Evolutionary conservation across 176 grass and related monocot genomes (phyloP).

Genomic region (Musa troglodytarum): DNA sequence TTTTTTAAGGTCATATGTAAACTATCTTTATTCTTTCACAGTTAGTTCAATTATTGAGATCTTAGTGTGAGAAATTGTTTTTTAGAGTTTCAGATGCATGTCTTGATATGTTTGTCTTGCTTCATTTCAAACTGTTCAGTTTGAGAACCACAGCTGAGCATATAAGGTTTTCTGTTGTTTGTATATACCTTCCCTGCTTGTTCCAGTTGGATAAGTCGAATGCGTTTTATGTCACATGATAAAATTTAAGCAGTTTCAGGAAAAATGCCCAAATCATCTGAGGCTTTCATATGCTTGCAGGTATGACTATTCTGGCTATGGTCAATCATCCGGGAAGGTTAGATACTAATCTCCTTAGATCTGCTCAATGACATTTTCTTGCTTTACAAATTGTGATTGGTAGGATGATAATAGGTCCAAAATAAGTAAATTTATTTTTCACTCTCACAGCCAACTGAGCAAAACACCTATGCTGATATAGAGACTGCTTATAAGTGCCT

Average conservation of each 20-base stretch:
- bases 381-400: neutral
- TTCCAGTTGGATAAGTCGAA: neutral
- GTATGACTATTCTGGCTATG: constrained; percentile 46
- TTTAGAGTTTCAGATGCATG: neutral
- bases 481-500: constrained; percentile 84
- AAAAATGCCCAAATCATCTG: neutral
- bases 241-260: neutral
- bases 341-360: neutral
- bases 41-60: neutral
- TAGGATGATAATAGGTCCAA: neutral
- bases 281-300: constrained; percentile 24
- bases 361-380: neutral
- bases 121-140: neutral
- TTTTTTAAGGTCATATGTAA: neutral
- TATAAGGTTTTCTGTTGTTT: neutral
- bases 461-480: constrained; percentile 90
- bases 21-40: neutral
- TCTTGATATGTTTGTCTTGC: neutral
- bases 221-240: neutral
- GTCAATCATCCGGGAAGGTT: constrained; percentile 39
- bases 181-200: neutral
- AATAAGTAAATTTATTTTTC: constrained; percentile 5
- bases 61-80: neutral
- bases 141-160: neutral
- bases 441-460: constrained; percentile 49